Evolutionary conservation across 1,139 yeast species (phyloP).

Genomic region (Suzukiozyma palmioleophila): DNA sequence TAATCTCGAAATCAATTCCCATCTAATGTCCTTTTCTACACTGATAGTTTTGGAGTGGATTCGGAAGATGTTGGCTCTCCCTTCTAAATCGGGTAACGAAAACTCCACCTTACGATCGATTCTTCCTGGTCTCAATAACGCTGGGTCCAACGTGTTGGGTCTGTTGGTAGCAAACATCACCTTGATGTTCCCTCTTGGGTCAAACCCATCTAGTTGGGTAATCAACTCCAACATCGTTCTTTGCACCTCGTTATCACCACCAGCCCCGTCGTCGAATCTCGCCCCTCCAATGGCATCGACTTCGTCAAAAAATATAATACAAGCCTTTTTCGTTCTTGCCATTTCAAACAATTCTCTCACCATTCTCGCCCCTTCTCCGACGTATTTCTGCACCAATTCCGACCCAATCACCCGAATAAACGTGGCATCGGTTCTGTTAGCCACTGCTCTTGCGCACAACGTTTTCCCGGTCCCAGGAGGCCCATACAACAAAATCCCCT

Average conservation of each 20-base stretch:
- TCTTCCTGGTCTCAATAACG: constrained; percentile 95
- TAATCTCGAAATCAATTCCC: constrained; percentile 95
- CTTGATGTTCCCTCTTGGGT: constrained; percentile 96
- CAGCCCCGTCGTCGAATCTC: constrained; percentile 98
- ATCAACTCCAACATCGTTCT: constrained; percentile 98
- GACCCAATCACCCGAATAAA: constrained; percentile 97
- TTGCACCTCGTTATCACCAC: constrained; percentile 98
- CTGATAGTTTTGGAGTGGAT: constrained; percentile 97
- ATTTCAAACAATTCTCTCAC: constrained; percentile 95
- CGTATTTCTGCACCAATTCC: constrained; percentile 95
- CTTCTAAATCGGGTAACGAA: constrained; percentile 92
- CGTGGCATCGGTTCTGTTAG: constrained; percentile 97
- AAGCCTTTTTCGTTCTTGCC: constrained; percentile 98
- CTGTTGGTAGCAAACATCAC: constrained; percentile 99
- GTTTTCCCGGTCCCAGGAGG: constrained; percentile 99
- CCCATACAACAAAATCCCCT: constrained; percentile 91
- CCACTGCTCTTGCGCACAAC: constrained; percentile 96
- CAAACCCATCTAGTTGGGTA: constrained; percentile 96
- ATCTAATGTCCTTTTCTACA: constrained; percentile 92
- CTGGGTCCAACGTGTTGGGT: constrained; percentile 97
- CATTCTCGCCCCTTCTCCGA: constrained; percentile 99
- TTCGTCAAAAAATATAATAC: constrained; percentile 94
- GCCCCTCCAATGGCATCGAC: constrained; percentile 99
- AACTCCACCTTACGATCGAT: constrained; percentile 97
- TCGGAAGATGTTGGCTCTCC: constrained; percentile 94